A percentile compares a stretch with the other conserved stretches of the same genome.
Conservation (phyloP, 1,284 basidiomycete species). For the Malassezia equina region DNA sequence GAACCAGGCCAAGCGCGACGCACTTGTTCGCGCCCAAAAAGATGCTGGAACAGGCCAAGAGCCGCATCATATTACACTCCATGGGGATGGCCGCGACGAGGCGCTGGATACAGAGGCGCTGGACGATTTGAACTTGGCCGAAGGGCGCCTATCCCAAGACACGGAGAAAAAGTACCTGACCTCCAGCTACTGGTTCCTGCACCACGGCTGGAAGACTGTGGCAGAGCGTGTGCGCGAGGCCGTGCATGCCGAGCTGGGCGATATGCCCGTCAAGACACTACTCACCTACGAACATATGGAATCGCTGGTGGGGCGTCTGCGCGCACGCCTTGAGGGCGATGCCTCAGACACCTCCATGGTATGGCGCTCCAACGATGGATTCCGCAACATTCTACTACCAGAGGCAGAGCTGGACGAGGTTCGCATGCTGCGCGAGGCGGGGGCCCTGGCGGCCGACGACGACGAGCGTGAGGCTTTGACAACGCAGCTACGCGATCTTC, state of each 20-base stretch:
- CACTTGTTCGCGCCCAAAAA: neutral
- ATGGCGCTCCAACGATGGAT: conserved; percentile 9
- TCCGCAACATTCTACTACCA: conserved; percentile 47
- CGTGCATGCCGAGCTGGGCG: conserved; percentile 49
- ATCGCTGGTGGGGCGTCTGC: conserved; percentile 60
- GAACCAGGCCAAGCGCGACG: conserved; percentile 46
- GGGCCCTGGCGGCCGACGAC: conserved; percentile 23
- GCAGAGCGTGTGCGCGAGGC: conserved; percentile 61
- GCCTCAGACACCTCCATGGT: neutral
- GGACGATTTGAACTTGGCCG: neutral
- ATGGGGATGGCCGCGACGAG: conserved; percentile 1
- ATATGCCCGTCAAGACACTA: conserved; percentile 62
- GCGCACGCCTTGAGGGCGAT: conserved; percentile 54
- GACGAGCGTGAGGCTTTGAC: conserved; percentile 12
- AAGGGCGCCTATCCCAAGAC: conserved; percentile 49
- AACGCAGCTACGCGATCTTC: conserved; percentile 56
- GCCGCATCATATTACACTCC: conserved; percentile 14
- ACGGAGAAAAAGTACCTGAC: conserved; percentile 70
- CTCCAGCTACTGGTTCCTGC: conserved; percentile 78
- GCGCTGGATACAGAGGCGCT: neutral
- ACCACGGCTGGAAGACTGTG: conserved; percentile 76
- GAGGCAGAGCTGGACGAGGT: conserved; percentile 27
- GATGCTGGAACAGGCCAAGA: neutral
- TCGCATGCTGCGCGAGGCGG: conserved; percentile 36
- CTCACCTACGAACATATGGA: conserved; percentile 61